Evolutionary conservation across 2,329 filamentous ascomycete species (phyloP).

Genomic region (Daldinia eschscholtzii): DNA sequence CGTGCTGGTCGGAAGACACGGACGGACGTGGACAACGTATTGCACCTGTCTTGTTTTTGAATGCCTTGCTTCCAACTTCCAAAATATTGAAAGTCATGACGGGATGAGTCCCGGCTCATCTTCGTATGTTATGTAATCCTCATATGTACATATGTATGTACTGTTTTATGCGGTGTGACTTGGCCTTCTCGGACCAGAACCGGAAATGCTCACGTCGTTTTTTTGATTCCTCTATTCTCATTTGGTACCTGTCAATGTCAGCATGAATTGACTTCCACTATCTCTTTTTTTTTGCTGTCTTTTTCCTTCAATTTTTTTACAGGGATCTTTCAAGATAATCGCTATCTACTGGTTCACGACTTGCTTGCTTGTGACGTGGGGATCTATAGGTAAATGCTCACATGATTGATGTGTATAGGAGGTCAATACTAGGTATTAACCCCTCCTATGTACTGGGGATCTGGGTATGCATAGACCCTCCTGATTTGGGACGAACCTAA

Average conservation of each 20-base stretch:
- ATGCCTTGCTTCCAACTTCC: neutral
- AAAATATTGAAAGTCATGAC: neutral
- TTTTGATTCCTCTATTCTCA: slow-evolving; percentile 8
- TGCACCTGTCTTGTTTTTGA: neutral
- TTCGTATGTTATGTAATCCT: slow-evolving; percentile 6
- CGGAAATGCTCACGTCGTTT: slow-evolving; percentile 26
- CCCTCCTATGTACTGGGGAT: slow-evolving; percentile 4
- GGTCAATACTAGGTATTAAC: slow-evolving; percentile 18
- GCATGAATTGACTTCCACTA: slow-evolving; percentile 1
- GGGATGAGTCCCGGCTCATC: neutral
- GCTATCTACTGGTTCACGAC: slow-evolving; percentile 23
- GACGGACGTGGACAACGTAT: neutral
- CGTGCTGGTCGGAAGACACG: neutral
- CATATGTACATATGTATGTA: too few species aligned
- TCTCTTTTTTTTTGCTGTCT: too few species aligned
- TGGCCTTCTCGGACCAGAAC: slow-evolving; percentile 16
- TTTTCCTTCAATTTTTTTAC: slow-evolving; percentile 3
- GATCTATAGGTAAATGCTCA: slow-evolving; percentile 28
- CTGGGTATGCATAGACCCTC: neutral
- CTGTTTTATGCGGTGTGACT: slow-evolving; percentile 31
- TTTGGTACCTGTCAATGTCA: slow-evolving; percentile 1
- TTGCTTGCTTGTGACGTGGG: slow-evolving; percentile 37
- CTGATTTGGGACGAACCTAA: slow-evolving; percentile 33
- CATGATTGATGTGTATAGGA: slow-evolving; percentile 32
- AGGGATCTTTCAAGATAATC: slow-evolving; percentile 16